Evolutionary conservation across 495 filamentous ascomycete genomes (phyloP).

Genomic region (Penicillium nucicola): DNA sequence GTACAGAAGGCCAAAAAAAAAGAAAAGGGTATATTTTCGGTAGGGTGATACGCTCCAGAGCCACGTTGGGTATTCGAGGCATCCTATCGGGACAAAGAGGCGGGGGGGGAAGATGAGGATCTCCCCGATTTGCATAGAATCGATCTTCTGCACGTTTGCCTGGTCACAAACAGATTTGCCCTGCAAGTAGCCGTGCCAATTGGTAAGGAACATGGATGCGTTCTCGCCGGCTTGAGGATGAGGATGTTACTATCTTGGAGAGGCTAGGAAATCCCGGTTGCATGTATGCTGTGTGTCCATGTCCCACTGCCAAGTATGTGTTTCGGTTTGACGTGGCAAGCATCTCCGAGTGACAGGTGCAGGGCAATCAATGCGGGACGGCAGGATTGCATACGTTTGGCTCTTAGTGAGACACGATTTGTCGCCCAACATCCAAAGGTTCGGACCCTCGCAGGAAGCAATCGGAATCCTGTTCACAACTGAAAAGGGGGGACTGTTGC

Average conservation of each 20-base stretch:
- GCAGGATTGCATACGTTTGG: slow-evolving; percentile 34
- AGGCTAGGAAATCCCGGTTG: too few species aligned
- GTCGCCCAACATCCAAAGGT: slow-evolving; percentile 6
- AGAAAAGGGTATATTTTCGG: slow-evolving; percentile 17
- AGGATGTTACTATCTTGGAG: too few species aligned
- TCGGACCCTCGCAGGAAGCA: slow-evolving; percentile 24
- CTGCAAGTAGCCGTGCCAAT: slow-evolving; percentile 26
- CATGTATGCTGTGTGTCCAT: too few species aligned
- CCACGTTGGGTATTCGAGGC: slow-evolving; percentile 28
- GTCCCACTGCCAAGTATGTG: too few species aligned
- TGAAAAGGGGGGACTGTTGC: slow-evolving; percentile 21
- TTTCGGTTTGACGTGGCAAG: not conserved
- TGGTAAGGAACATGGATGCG: slow-evolving; percentile 25
- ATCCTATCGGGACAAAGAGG: slow-evolving; percentile 24
- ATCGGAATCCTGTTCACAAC: slow-evolving; percentile 18
- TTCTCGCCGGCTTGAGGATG: too few species aligned
- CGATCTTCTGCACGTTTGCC: slow-evolving; percentile 27
- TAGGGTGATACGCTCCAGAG: slow-evolving; percentile 30
- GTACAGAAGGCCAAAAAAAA: slow-evolving; percentile 14
- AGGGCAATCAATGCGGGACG: slow-evolving; percentile 29
- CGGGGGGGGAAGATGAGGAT: slow-evolving; percentile 7
- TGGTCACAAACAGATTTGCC: slow-evolving; percentile 25
- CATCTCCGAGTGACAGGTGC: not conserved
- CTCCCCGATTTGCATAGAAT: slow-evolving; percentile 17
- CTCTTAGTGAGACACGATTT: slow-evolving; percentile 26